phyloP scores from a whole-genome alignment of 768 basidiomycete species.

The Leccinum olivaceopallidum region DNA sequence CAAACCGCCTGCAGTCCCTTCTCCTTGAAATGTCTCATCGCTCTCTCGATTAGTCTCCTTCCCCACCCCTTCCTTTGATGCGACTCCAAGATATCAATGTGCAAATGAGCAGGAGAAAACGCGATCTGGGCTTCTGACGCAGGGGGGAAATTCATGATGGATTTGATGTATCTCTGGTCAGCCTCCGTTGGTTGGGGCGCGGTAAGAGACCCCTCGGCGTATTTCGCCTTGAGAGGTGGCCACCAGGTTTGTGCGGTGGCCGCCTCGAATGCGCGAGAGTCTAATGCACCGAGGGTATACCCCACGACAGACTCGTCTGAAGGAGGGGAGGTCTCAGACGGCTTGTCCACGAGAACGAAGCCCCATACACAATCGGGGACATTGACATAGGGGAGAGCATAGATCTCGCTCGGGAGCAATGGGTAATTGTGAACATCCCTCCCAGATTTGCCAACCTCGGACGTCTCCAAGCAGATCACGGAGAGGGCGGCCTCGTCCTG shows the following conservation, averaged over 20 bases:
- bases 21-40: conserved; percentile 52
- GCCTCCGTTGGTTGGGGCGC: conserved; percentile 20
- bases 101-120: conserved; percentile 74
- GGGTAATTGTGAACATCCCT: conserved; percentile 57
- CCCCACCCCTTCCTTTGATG: conserved; percentile 75
- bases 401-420: conserved; percentile 71
- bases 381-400: conserved; percentile 74
- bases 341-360: conserved; percentile 65
- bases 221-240: conserved; percentile 59
- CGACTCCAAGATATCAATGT: conserved; percentile 68
- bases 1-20: conserved; percentile 53
- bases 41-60: conserved; percentile 55
- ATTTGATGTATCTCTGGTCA: conserved; percentile 34
- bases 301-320: conserved; percentile 56
- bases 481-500: conserved; percentile 60
- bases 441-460: conserved; percentile 67
- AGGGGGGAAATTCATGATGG: conserved; percentile 36
- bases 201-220: conserved; percentile 35
- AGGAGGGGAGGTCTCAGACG: conserved; percentile 18
- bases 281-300: conserved; percentile 66
- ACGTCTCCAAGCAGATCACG: conserved; percentile 73
- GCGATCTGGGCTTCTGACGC: conserved; percentile 55
- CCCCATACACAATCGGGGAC: conserved; percentile 63
- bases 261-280: conserved; percentile 65
- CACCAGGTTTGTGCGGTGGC: conserved; percentile 62